Evolutionary conservation across 257 asterid species (phyloP), one percentile per base, ranked within the genome.

Genomic region (Ophiorrhiza pumila): DNA sequence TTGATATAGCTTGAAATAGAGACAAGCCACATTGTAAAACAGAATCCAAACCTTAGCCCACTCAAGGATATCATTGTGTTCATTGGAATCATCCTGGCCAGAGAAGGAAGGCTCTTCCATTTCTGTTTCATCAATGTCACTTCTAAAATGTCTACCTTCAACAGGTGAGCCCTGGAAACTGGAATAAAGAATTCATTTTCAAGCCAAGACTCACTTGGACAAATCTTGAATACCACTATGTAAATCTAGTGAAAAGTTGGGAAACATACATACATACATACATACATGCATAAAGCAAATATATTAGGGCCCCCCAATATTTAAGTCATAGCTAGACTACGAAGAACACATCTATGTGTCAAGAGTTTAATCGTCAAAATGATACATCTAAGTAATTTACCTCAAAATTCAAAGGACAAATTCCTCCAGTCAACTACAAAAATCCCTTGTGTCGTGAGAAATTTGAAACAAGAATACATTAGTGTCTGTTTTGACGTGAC

Each of bases 71-170:
- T 90, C 98, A 69, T 88, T 84, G 69, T 90, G 91, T 74, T 89
- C 97, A 81, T 88, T 80, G 81, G 83, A 85, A 82, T 83, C 77
- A 74, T 90, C 98, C 84, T 83, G 97, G 66, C 99, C 98, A 71
- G 98, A 95, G 65, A 91, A 90, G 32, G 98, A 89, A 78, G 97
- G 88, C 83, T 92, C 99, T 83, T 89, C 96, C 55, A 83, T 82
- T 72, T 92, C 96, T 29, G 87, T 83, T 71, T 89, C 96, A 39
- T 92, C 94, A 55, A 83, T 71, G 72, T 87, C 98, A 84, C 85
- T 87, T 78, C 98, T 81, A 78, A 85, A 83, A 80, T 85, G 86
- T 75, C 94, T 87, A 68, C 85, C 90, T 73, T 95, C 99, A 76
- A 88, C 78, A 34, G 97, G 91, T 79, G 98, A 95, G 60, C 88